phyloP scores from a whole-genome alignment of 345 rosid species.

The Gossypium sturtianum region DNA sequence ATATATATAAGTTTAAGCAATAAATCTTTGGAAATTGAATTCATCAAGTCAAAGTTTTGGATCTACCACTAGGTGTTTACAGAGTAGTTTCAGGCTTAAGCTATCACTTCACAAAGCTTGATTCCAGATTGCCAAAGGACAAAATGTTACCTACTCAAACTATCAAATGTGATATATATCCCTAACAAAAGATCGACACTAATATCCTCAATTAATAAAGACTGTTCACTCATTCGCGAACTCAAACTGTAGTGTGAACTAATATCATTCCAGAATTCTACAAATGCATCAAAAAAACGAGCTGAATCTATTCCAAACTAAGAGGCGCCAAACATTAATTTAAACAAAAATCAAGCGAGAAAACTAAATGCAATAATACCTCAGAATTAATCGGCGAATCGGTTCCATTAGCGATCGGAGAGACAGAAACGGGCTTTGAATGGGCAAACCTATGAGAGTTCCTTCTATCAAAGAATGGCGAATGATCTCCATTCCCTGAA shows the following conservation, averaged over 20 bases:
- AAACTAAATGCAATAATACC: slow-evolving; percentile 30
- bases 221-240: not conserved
- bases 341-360: not conserved
- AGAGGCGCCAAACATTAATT: not conserved
- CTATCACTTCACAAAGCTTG: not conserved
- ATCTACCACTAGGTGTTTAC: not conserved
- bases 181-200: not conserved
- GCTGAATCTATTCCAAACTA: not conserved
- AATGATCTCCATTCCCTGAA: slow-evolving; percentile 33
- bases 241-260: not conserved
- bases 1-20: not conserved
- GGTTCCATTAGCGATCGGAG: slow-evolving; percentile 53
- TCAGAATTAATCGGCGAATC: slow-evolving; percentile 46
- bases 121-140: not conserved
- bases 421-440: slow-evolving; percentile 49
- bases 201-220: not conserved
- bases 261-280: not conserved
- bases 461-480: slow-evolving; percentile 49
- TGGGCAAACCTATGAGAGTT: slow-evolving; percentile 57
- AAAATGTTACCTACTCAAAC: not conserved
- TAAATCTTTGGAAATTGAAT: not conserved
- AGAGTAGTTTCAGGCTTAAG: not conserved
- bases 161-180: not conserved
- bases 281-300: not conserved
- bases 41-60: not conserved